phyloP scores from a whole-genome alignment of 1,139 yeast genomes.

The Pichia norvegensis region DNA sequence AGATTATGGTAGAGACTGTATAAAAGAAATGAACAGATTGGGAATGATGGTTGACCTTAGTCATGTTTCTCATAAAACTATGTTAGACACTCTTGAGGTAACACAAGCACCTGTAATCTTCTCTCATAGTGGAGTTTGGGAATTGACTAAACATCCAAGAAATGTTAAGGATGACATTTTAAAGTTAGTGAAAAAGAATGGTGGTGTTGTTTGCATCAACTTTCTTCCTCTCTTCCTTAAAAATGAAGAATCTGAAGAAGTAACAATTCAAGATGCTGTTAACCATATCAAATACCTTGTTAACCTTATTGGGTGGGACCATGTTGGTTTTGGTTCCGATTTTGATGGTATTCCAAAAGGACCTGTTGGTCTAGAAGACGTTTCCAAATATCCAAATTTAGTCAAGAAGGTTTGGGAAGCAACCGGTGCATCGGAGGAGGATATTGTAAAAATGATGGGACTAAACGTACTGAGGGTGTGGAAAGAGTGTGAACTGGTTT shows the following conservation, averaged over 20 bases:
- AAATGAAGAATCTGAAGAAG: constrained; percentile 21
- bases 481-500: constrained; percentile 36
- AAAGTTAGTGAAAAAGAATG: constrained; percentile 32
- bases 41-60: constrained; percentile 49
- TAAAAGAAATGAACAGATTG: constrained; percentile 42
- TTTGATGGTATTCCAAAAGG: constrained; percentile 46
- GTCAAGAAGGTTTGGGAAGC: constrained; percentile 35
- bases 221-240: constrained; percentile 39
- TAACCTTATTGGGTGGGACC: constrained; percentile 44
- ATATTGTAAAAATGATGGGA: constrained; percentile 40
- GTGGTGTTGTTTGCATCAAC: constrained; percentile 44
- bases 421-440: constrained; percentile 35
- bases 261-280: constrained; percentile 42
- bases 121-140: constrained; percentile 42
- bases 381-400: constrained; percentile 46
- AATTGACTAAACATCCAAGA: constrained; percentile 36
- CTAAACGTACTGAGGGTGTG: constrained; percentile 43
- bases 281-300: constrained; percentile 39
- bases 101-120: constrained; percentile 43
- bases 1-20: constrained; percentile 34
- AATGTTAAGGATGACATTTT: constrained; percentile 46
- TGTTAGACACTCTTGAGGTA: constrained; percentile 38
- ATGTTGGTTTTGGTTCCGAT: constrained; percentile 49
- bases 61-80: constrained; percentile 46
- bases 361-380: constrained; percentile 45